Base-by-base conservation (phyloP, 2,329 filamentous ascomycete species). In the Aspergillus caelatus region DNA sequence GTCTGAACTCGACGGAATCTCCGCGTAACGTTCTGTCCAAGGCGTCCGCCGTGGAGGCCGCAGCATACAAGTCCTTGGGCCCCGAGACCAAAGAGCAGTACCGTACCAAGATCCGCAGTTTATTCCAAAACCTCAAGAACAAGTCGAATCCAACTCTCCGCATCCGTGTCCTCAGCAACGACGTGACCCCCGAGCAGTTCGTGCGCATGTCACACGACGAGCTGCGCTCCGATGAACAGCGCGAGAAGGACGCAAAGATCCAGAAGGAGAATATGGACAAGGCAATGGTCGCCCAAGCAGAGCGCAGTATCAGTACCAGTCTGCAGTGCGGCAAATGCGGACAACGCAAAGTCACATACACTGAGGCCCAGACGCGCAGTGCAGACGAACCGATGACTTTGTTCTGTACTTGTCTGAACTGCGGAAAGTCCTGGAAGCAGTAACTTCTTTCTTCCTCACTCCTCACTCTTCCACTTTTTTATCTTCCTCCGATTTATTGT, bases 201-300 rank as follows among this genome's bases (percentile, higher is more conserved):
- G 93, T 97, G 62, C 82, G 83, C 72, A 97, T 99, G 95, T 87
- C 88, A 10, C 89, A 92, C 71, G 91, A 97, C 61, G 94, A 98
- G 78, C 87, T 99, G 76, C 96, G 96, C 82, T 95, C 91, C 55
- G 90, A 89, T 57, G 89, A 95, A 78, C 91, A 92, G 79, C 88
- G 89, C 65, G 88, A 88, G 71, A 87, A 90, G 74, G 93, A 97
- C 70, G 82, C 86, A 70, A 88, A 88, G 77, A 85, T 97, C 57
- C 86, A 93, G 76, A 88, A 91, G 80, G 93, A 97, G 80, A 99
- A 99, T 80, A 94, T 98, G 91, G 93, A 93, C 83, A 93, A 94
- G 79, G 93, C 95, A 1, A 96, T 98, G 89, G 94, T 96, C 12
- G 92, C 94, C 62, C 91, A 94, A 84, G 91, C 89, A 21, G 91